A percentile compares a stretch with the other conserved stretches of the same genome.
Evolutionary conservation across 495 filamentous ascomycete genomes (phyloP).

Genomic region (Glonium stellatum): DNA sequence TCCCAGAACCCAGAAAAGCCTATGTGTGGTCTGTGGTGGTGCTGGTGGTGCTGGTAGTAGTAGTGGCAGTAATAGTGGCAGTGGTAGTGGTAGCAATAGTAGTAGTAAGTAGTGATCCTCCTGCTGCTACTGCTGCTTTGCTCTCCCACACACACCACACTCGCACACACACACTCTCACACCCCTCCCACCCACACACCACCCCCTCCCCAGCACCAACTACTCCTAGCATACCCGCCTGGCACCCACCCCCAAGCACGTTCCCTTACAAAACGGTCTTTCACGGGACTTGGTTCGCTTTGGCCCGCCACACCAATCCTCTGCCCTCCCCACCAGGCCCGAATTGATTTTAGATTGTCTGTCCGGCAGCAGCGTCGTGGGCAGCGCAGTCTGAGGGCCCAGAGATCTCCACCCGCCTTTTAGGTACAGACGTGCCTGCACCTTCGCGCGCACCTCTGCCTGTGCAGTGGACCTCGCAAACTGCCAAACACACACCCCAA

Average conservation of each 20-base stretch:
- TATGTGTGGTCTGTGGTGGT: no score
- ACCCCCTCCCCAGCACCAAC: no score
- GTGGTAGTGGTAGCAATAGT: no score
- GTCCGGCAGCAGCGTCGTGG: slow-evolving; percentile 19
- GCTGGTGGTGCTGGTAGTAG: no score
- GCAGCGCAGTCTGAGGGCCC: slow-evolving; percentile 9
- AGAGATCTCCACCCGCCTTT: slow-evolving; percentile 27
- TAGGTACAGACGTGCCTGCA: slow-evolving; percentile 17
- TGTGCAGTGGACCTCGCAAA: slow-evolving; percentile 3
- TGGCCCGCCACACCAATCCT: slow-evolving; percentile 3
- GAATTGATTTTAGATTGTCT: slow-evolving; percentile 29
- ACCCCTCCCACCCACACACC: no score
- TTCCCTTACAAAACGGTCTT: slow-evolving; percentile 1
- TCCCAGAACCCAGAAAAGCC: no score
- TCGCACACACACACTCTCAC: no score
- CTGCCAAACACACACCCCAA: not conserved
- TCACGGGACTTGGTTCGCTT: slow-evolving; percentile 6
- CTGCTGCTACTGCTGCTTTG: no score
- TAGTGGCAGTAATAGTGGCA: no score
- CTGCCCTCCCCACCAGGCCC: slow-evolving; percentile 19
- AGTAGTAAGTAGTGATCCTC: no score
- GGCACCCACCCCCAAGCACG: not conserved
- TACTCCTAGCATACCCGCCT: no score
- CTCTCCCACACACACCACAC: no score
- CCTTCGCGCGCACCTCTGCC: not conserved